phyloP scores from a whole-genome alignment of 2,329 filamentous ascomycete species.

The Hypoxylon sp. region DNA sequence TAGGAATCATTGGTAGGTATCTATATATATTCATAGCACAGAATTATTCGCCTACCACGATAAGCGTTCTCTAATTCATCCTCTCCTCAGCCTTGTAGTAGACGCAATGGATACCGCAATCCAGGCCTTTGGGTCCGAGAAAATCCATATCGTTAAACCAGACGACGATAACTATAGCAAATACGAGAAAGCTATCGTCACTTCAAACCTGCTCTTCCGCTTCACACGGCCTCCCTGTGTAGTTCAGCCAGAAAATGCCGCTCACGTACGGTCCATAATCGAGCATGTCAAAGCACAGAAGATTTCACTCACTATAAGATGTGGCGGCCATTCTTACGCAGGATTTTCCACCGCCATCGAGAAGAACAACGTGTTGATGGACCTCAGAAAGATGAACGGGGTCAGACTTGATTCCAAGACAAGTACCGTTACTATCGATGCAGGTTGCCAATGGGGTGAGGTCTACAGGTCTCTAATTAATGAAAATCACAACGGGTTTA shows the following conservation, averaged over 20 bases:
- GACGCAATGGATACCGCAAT: not conserved
- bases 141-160: conserved; percentile 7
- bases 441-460: not conserved
- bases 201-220: conserved; percentile 42
- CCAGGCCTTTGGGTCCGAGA: not conserved
- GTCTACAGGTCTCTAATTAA: conserved; percentile 29
- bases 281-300: conserved; percentile 15
- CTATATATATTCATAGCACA: too few relatives aligned
- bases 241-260: conserved; percentile 32
- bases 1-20: too few relatives aligned
- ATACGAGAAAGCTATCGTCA: conserved; percentile 41
- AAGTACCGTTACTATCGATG: not conserved
- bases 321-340: conserved; percentile 46
- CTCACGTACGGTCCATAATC: conserved; percentile 36
- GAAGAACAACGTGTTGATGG: conserved; percentile 41
- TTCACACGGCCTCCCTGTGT: conserved; percentile 41
- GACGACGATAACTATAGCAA: conserved; percentile 20
- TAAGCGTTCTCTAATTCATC: too few relatives aligned
- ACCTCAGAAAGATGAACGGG: conserved; percentile 32
- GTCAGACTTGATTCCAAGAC: not conserved
- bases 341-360: conserved; percentile 44
- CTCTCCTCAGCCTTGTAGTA: too few relatives aligned
- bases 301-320: conserved; percentile 42
- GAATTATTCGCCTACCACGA: too few relatives aligned
- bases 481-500: conserved; percentile 24